These are phyloP conservation scores for Camellia japonica DNA, from an alignment of 148 eudicot genomes.

Conservation along the genomic window DNA sequence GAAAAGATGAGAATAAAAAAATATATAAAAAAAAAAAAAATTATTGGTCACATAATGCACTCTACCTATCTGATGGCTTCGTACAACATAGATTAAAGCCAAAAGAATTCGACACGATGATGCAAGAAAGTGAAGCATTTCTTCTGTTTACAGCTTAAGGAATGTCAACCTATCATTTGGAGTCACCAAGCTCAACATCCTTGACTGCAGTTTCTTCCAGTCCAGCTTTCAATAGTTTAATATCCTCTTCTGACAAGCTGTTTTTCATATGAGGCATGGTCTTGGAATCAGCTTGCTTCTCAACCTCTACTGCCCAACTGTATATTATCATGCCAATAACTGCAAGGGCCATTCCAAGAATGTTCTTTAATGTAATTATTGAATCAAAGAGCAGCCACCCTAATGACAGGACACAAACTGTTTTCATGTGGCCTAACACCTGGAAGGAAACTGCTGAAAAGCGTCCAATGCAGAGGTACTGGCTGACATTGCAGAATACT, in stretches of 20 bases:
- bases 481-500: constrained; percentile 64
- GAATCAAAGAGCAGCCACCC: constrained; percentile 65
- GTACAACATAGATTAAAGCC: not conserved
- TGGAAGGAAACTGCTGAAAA: constrained; percentile 45
- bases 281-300: constrained; percentile 24
- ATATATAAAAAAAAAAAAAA: too few relatives aligned
- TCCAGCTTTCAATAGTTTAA: constrained; percentile 34
- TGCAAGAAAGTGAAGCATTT: not conserved
- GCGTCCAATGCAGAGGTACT: constrained; percentile 72
- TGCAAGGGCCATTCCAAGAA: constrained; percentile 54
- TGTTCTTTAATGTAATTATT: constrained; percentile 53
- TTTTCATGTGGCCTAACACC: constrained; percentile 53
- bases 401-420: constrained; percentile 52
- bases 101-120: not conserved
- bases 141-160: not conserved
- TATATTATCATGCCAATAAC: constrained; percentile 55
- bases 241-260: constrained; percentile 38
- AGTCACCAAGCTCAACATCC: constrained; percentile 24
- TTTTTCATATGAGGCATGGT: constrained; percentile 6
- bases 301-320: constrained; percentile 61
- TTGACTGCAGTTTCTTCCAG: constrained; percentile 17
- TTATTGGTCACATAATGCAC: not conserved
- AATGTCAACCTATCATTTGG: constrained; percentile 12
- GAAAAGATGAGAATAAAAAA: not conserved
- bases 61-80: not conserved